Evolutionary conservation across 176 grass and related monocot species (phyloP).

Genomic region (Bothriochloa decipiens): DNA sequence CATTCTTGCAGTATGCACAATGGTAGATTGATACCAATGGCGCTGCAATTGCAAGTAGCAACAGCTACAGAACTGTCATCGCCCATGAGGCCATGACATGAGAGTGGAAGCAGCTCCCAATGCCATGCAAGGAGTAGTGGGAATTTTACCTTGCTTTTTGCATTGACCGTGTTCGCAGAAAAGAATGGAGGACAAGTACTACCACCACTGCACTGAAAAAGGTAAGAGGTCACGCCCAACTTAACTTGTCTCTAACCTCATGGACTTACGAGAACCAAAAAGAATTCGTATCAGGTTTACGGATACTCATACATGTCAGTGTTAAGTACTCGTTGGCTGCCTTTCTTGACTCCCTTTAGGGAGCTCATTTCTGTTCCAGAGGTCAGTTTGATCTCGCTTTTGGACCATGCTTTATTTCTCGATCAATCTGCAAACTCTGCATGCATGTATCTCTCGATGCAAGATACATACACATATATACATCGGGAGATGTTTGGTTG

Average conservation of each 20-base stretch:
- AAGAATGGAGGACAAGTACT: slow-evolving; percentile 7
- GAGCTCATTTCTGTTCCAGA: slow-evolving; percentile 38
- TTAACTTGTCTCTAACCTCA: slow-evolving; percentile 15
- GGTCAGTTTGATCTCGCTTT: slow-evolving; percentile 50
- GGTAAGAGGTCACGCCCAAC: not conserved
- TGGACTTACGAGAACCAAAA: slow-evolving; percentile 17
- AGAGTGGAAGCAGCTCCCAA: slow-evolving; percentile 30
- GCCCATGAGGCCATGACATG: not conserved
- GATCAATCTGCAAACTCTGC: slow-evolving; percentile 7
- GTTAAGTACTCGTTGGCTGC: slow-evolving; percentile 31
- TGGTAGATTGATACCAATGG: not conserved
- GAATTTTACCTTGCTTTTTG: slow-evolving; percentile 12
- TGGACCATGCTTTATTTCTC: slow-evolving; percentile 39
- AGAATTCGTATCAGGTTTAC: slow-evolving; percentile 11
- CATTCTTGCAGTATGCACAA: slow-evolving; percentile 26
- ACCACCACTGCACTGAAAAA: slow-evolving; percentile 1
- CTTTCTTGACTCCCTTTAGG: slow-evolving; percentile 48
- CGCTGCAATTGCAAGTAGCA: not conserved
- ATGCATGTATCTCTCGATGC: slow-evolving; percentile 31
- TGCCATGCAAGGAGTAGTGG: not conserved
- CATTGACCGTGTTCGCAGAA: slow-evolving; percentile 34
- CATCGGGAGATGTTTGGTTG: not conserved
- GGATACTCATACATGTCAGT: slow-evolving; percentile 33
- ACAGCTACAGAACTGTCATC: slow-evolving; percentile 4
- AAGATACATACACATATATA: not conserved